Evolutionary conservation across 164 flowering plant genomes (phyloP), one percentile per base, ranked within the genome.

Genomic region (Nymphaea thermarum): DNA sequence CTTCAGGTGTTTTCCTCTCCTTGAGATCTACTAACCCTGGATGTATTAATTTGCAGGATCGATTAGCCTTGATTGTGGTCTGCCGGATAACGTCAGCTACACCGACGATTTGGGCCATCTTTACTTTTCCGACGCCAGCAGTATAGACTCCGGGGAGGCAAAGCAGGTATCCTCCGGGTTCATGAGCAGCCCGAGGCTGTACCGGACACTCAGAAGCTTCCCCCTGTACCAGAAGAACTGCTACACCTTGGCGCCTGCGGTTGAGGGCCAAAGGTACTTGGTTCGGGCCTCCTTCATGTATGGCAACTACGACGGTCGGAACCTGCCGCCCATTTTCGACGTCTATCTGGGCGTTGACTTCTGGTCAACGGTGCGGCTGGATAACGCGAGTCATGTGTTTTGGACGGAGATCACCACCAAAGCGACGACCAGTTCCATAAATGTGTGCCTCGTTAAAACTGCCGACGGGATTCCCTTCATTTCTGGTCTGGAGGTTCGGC

Each of bases 261-360:
- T 42, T 44, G 65, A 10, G 62, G 71, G 74, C 0, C 47, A 17
- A 2, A 74, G 67, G 12, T 81, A 75, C 64, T 43, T 85, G 65
- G 66, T 85, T 36, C 73, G 88, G 62, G 82, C 85, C 3, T 63
- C 14, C 0, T 85, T 85, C 71, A 47, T 76, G 80, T 83, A 85
- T 64, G 88, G 84, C 41, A 75, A 85, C 62, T 83, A 81, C 55
- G 85, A 83, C 53, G 65, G 42, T 1, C 63, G n/a, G 18, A 63
- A 65, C 65, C 41, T 47, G 4, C 2, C 43, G 3, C 84, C 87
- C 2, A 41, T 43, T n/a, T 82, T 84, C 65, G 79, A 82, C 59
- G 44, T 82, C 2, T 64, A 80, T 53, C 44, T 82, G 2, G 85
- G 84, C 4, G 73, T 72, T 14, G 74, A 77, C 45, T 14, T 43